A percentile compares a stretch with the other conserved stretches of the same genome.
Conservation (phyloP, 108 stramenopile genomes). For the Cyclotella baltica region DNA sequence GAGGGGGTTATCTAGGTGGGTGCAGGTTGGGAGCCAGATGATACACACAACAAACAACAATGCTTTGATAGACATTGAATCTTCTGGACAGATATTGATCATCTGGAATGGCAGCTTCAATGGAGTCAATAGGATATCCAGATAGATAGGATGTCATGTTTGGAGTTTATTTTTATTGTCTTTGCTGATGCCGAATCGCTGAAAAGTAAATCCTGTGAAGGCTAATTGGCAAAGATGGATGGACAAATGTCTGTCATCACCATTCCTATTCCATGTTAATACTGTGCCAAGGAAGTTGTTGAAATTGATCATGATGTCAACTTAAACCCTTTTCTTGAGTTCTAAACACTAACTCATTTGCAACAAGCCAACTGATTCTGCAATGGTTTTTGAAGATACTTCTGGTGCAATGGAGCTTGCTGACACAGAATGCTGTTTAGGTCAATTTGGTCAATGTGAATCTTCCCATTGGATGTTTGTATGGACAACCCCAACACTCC, state of each 20-base stretch:
- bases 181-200: slow-evolving; percentile 11
- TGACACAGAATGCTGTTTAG: too few relatives aligned
- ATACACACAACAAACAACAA: too few relatives aligned
- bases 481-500: too few relatives aligned
- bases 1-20: background rate
- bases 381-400: too few relatives aligned
- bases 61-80: slow-evolving; percentile 16
- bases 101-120: background rate
- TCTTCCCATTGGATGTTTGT: too few relatives aligned
- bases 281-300: slow-evolving; percentile 18
- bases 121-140: slow-evolving; percentile 13
- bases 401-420: too few relatives aligned
- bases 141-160: slow-evolving; percentile 31
- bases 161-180: slow-evolving; percentile 4
- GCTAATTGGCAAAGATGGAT: slow-evolving; percentile 30
- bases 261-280: slow-evolving; percentile 1
- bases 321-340: background rate
- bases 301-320: background rate
- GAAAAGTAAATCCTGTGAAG: slow-evolving; percentile 14
- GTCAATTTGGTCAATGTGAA: too few relatives aligned
- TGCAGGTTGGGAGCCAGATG: too few relatives aligned
- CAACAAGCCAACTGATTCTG: too few relatives aligned
- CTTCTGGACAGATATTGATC: slow-evolving; percentile 5
- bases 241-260: slow-evolving; percentile 10
- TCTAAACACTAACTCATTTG: background rate